Conservation (phyloP, 2,329 filamentous ascomycete species). For the Sporothrix inflata region DNA sequence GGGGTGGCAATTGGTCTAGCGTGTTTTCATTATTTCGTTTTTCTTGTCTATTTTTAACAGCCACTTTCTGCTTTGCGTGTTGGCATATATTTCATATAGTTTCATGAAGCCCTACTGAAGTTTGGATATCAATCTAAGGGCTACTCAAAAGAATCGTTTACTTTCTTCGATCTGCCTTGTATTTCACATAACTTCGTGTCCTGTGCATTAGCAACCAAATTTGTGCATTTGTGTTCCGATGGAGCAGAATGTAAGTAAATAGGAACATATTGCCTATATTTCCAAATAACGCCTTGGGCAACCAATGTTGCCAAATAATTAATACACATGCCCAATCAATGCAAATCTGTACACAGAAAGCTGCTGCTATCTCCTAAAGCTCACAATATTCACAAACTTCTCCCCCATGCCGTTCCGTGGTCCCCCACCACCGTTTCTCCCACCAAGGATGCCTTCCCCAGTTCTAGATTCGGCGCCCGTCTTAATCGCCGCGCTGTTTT, state of each 20-base stretch:
- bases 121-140: too few relatives aligned
- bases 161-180: too few relatives aligned
- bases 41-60: too few relatives aligned
- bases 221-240: not conserved
- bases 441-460: not conserved
- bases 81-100: too few relatives aligned
- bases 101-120: too few relatives aligned
- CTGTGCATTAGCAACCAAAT: too few relatives aligned
- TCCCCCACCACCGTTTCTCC: not conserved
- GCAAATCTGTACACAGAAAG: not conserved
- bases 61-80: too few relatives aligned
- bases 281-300: not conserved
- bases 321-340: not conserved
- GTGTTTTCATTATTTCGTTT: too few relatives aligned
- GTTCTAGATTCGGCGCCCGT: not conserved
- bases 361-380: not conserved
- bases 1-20: too few relatives aligned
- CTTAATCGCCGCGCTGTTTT: not conserved
- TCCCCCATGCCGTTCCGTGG: not conserved
- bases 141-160: too few relatives aligned
- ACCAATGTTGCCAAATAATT: not conserved
- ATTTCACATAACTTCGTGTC: too few relatives aligned
- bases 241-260: not conserved
- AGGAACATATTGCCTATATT: not conserved
- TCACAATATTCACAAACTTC: not conserved